Evolutionary conservation across 2,329 filamentous ascomycete species (phyloP).

Genomic region (Aspergillus ruber): DNA sequence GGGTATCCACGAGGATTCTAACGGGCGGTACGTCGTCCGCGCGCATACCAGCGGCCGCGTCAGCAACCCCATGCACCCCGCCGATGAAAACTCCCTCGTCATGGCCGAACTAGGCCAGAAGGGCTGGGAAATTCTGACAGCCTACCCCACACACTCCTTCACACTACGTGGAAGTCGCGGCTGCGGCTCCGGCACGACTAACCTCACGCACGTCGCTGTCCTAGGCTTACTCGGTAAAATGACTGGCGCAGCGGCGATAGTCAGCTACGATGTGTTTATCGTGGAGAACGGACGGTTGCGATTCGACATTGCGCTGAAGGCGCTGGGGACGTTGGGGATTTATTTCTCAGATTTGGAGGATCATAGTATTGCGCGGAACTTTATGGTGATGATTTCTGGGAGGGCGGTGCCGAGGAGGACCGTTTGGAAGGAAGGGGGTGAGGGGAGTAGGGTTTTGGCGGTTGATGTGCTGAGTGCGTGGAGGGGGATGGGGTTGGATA

Average conservation of each 20-base stretch:
- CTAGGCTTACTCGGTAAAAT: conserved; percentile 81
- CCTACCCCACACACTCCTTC: conserved; percentile 60
- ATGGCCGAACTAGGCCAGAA: conserved; percentile 56
- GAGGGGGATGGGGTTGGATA: conserved; percentile 62
- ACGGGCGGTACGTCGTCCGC: conserved; percentile 62
- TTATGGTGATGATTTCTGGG: conserved; percentile 70
- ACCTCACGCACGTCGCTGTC: conserved; percentile 50
- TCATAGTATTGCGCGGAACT: conserved; percentile 56
- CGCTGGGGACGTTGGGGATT: conserved; percentile 64
- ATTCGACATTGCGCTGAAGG: conserved; percentile 67
- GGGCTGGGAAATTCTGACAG: conserved; percentile 76
- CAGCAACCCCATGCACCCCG: conserved; percentile 33
- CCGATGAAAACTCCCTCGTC: conserved; percentile 44
- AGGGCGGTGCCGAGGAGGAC: conserved; percentile 61
- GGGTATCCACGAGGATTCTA: conserved; percentile 50
- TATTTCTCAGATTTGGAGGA: conserved; percentile 66
- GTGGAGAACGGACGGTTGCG: conserved; percentile 55
- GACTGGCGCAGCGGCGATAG: conserved; percentile 75
- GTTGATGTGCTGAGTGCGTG: conserved; percentile 74
- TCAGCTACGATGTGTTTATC: conserved; percentile 54
- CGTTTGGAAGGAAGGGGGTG: conserved; percentile 46
- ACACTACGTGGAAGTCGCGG: conserved; percentile 22
- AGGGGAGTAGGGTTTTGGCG: conserved; percentile 58
- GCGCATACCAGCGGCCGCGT: conserved; percentile 63
- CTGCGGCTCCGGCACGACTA: conserved; percentile 33